A percentile compares a stretch with the other conserved stretches of the same genome.
phyloP scores from a whole-genome alignment of 768 basidiomycete species.

The Collybiopsis confluens region DNA sequence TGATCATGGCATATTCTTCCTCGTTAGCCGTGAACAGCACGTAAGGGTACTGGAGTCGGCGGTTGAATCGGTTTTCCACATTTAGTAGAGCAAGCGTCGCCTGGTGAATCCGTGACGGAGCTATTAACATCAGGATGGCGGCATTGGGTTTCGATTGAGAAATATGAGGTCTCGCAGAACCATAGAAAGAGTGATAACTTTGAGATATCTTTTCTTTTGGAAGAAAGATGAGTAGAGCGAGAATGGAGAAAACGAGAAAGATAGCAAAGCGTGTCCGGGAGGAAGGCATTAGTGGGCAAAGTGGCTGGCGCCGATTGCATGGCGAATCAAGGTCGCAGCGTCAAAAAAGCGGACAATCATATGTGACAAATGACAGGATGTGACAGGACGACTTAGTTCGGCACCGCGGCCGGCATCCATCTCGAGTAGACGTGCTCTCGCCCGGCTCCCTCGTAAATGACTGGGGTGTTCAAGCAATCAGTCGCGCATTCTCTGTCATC shows the following conservation, averaged over 20 bases:
- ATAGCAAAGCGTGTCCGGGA: slow-evolving; percentile 1
- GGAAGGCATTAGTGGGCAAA: background rate
- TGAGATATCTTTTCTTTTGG: background rate
- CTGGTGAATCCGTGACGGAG: slow-evolving; percentile 22
- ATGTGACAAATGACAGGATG: no score
- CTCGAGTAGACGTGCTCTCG: no score
- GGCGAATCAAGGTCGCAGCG: background rate
- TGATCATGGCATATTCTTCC: slow-evolving; percentile 18
- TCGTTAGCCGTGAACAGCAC: slow-evolving; percentile 23
- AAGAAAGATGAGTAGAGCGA: background rate
- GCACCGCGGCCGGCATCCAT: no score
- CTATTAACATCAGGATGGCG: slow-evolving; percentile 24
- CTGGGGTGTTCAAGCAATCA: no score
- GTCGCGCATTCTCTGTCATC: no score
- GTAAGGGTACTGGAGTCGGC: slow-evolving; percentile 25
- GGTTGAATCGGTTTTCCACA: slow-evolving; percentile 26
- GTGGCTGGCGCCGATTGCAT: no score
- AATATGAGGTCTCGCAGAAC: background rate
- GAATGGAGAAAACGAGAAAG: background rate
- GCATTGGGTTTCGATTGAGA: slow-evolving; percentile 15
- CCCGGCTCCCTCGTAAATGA: no score
- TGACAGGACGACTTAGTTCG: no score
- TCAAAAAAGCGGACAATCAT: background rate
- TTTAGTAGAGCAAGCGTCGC: slow-evolving; percentile 23
- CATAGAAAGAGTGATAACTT: slow-evolving; percentile 2